phyloP scores from a whole-genome alignment of 257 asterid genomes.

The Linaria vulgaris region DNA sequence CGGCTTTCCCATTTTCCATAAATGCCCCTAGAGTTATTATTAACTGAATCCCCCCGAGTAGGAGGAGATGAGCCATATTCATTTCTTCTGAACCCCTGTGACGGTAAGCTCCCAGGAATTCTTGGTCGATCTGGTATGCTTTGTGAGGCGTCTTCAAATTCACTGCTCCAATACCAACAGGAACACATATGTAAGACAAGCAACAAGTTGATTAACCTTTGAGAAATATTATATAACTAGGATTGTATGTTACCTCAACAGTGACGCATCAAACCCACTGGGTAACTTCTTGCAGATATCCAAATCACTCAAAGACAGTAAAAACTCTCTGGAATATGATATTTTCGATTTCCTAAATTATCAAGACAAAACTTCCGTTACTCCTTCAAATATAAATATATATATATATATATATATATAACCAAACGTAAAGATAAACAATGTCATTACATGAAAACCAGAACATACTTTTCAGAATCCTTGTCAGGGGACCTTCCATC shows the following conservation, averaged over 20 bases:
- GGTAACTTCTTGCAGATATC: slow-evolving; percentile 81
- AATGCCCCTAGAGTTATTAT: slow-evolving; percentile 45
- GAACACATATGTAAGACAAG: slow-evolving; percentile 21
- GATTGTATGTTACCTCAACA: slow-evolving; percentile 45
- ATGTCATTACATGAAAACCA: slow-evolving; percentile 44
- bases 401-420: too few relatives aligned
- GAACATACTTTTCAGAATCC: slow-evolving; percentile 31
- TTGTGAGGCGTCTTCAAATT: slow-evolving; percentile 53
- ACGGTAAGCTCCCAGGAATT: slow-evolving; percentile 42
- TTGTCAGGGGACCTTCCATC: slow-evolving; percentile 39
- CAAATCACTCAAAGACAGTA: slow-evolving; percentile 59
- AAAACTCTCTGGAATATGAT: slow-evolving; percentile 63
- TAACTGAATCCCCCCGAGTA: slow-evolving; percentile 58
- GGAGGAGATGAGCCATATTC: slow-evolving; percentile 81
- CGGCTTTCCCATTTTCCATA: slow-evolving; percentile 84
- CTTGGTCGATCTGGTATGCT: slow-evolving; percentile 60
- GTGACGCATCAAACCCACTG: slow-evolving; percentile 50
- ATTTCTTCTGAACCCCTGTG: slow-evolving; percentile 56
- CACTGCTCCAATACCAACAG: slow-evolving; percentile 50
- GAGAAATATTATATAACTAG: slow-evolving; percentile 6
- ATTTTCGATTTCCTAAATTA: slow-evolving; percentile 59
- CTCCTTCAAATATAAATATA: slow-evolving; percentile 5
- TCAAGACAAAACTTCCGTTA: slow-evolving; percentile 27
- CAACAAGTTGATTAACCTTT: slow-evolving; percentile 7
- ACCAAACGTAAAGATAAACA: slow-evolving; percentile 16